Base-by-base conservation (phyloP, 257 asterid genomes). In the Anisodus tanguticus region DNA sequence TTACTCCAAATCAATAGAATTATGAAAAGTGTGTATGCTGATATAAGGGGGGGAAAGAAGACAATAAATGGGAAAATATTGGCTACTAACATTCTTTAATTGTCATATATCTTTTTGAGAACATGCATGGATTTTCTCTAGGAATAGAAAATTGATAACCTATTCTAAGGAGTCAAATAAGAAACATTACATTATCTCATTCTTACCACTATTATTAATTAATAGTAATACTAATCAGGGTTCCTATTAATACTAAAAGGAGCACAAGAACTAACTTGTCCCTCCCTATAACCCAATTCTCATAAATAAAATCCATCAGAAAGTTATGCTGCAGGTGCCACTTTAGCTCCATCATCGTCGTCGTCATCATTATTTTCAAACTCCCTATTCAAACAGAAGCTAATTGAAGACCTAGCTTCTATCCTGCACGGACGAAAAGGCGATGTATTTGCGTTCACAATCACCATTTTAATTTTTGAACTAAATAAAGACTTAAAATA, bases 271-370 rank as follows among this genome's bases (percentile, higher is more conserved):
- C 53, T 47, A 47, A 47, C 53, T 47, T 47, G 53, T 47, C 53
- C 53, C 53, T 47, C 53, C 6, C 53, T 47, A 47, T 41, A 41
- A 3, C 6, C 45, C 45, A 41, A 4, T 41, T 41, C 45, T 41
- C 45, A 41, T 41, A 41, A 41, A 41, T 3, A 3, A 41, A 41
- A 2, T 41, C 35, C 35, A 31, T 31, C 35, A 31, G 35, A 31
- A 41, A 41, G 5, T 41, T 41, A 41, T 41, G 45, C 45, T 3
- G 88, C 88, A 1, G 88, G 88, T 7, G 88, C 86, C 7, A 85
- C 85, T 1, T 63, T 74, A 22, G 55, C n/a, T 54, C 72, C 88
- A 19, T 82, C 88, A 0, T 85, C 88, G 10, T 85, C 88, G 0
- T 47, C 53, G 9, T 82, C 88, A 4, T 85, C 88, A 54, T 82